These are phyloP conservation scores for Trichoderma sp. DNA, from an alignment of 2,329 filamentous ascomycete species.

Conservation along the genomic window DNA sequence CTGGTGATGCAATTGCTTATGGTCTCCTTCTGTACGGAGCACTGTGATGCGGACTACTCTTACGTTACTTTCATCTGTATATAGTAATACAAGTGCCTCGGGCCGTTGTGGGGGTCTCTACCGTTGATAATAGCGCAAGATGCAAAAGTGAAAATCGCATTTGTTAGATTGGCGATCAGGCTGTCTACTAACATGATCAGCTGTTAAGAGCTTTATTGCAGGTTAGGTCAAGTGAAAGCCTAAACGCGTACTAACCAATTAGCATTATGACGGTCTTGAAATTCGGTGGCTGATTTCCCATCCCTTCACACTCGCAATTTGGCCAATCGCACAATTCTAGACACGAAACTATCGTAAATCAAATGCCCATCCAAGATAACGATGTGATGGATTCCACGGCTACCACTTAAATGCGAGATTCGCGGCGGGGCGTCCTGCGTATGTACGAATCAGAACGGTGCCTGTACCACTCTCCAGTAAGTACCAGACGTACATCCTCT, in stretches of 20 bases:
- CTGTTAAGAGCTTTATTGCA: not conserved
- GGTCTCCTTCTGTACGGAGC: not conserved
- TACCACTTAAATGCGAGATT: not conserved
- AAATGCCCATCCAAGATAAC: not conserved
- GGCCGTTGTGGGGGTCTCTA: not conserved
- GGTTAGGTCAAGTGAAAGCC: not conserved
- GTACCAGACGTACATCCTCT: not conserved
- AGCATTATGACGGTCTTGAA: not conserved
- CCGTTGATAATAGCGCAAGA: not conserved
- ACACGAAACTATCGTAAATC: not conserved
- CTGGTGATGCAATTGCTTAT: not conserved
- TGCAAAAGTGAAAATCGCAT: not conserved
- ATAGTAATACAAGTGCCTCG: not conserved
- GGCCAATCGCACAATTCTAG: not conserved
- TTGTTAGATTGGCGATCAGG: not conserved
- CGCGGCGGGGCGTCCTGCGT: not conserved
- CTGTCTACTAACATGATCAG: not conserved
- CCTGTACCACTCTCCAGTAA: not conserved
- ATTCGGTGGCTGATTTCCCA: not conserved
- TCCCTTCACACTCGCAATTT: not conserved
- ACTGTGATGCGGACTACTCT: not conserved
- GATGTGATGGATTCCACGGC: not conserved
- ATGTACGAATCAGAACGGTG: not conserved
- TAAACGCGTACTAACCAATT: not conserved
- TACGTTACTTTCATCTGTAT: not conserved